Evolutionary conservation across 768 basidiomycete species (phyloP), one percentile per base, ranked within the genome.

Genomic region (Cystofilobasidium macerans): DNA sequence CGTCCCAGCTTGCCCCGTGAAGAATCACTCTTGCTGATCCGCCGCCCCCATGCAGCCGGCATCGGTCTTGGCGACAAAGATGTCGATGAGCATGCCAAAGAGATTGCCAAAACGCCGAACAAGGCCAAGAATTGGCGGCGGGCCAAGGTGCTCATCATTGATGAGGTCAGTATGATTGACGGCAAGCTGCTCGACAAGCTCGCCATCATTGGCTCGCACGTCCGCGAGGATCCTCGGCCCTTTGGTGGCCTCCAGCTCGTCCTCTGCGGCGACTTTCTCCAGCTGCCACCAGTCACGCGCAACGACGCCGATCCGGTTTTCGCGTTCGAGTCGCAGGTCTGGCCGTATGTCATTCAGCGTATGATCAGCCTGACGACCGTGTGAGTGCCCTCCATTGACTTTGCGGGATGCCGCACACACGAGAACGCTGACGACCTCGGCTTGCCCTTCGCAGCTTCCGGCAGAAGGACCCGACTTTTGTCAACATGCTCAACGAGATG

Each of bases 401-500:
- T 20, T 28, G 28, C 30, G 11, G 28, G 18, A 8, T 51, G 48
- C 20, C 24, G 28, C n/a, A n/a, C n/a, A n/a, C n/a, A n/a, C n/a
- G n/a, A n/a, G 7, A n/a, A 3, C 9, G 30, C 48, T 26, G 24
- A 26, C 30, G 24, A 6, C 6, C 30, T 20, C 48, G 43, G 6
- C 11, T 45, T 20, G 43, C 11, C 8, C 18, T 45, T 20, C 6
- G 22, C 14, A 53, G 48, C 51, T 54, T 54, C 51, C 51, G 51
- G 18, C 51, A 33, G 22, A 18, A 16, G 22, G 32, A 43, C 38
- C 30, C 45, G 1, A 11, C 22, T 16, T 68, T 68, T 35, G 83
- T 99, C 59, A 81, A 89, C 74, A 98, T 98, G 91, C 80, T 98
- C 58, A 98, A 97, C 73, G 93, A 98, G 75, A 98, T 98, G 95